Base-by-base conservation (phyloP, 2,329 filamentous ascomycete species). In the Metarhizium robertsii region DNA sequence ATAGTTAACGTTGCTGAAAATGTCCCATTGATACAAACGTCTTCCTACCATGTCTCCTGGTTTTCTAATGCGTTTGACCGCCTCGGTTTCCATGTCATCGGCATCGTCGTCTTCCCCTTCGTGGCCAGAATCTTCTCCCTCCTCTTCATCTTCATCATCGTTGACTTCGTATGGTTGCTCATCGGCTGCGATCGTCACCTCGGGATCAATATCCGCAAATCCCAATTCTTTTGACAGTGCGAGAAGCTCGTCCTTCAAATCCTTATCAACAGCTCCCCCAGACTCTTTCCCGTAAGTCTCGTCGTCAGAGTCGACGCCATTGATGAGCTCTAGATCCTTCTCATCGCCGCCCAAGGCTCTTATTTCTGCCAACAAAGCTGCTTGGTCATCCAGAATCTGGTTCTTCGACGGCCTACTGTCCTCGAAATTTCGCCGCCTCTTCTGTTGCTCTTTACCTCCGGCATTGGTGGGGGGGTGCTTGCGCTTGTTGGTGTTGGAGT, bases 341-440 rank as follows among this genome's bases (percentile, higher is more conserved):
- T 87, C 81, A 53, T 85, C 82, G 14, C 85, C 85, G 3, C 84
- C 85, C 2, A 88, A 72, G 14, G 81, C 81, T 60, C 77, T 74
- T 58, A 87, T 87, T 63, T 87, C 85, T 55, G 81, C 77, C 7
- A 87, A 70, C 4, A 87, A 71, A 13, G 69, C 65, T 36, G 72
- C 70, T n/a, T 67, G 61, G 25, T 67, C 67, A 29, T 67, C 63
- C 11, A 65, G 61, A 16, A 49, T 36, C 40, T 58, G 54, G 29
- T 61, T 61, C 61, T 65, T 69, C 50, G 61, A 56, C 30, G 53
- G 60, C 29, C 57, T 18, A 16, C 18, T 51, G 8, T 57, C 61
- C 16, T 65, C 62, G 1, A 62, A 63, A 50, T 69, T 71, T 56
- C 68, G 69, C 58, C 69, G 73, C 60, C 71, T 69, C 58, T 73